Percentiles rank a stretch among this genome's conserved stretches.
Conservation (phyloP, 495 filamentous ascomycete genomes). For the Penicillium ochrochloron region DNA sequence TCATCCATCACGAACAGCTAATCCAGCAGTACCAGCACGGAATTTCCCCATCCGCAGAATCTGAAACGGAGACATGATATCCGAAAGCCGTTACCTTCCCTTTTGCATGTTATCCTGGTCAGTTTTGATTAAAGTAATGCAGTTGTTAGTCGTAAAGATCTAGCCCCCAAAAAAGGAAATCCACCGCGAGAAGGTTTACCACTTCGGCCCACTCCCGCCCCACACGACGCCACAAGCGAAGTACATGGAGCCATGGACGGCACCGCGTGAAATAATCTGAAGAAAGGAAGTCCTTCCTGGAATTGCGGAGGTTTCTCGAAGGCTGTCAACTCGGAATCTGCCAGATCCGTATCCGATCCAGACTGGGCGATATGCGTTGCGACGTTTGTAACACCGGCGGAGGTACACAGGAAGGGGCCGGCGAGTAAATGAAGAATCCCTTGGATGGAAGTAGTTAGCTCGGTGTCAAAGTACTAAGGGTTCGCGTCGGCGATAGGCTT, state of each 20-base stretch:
- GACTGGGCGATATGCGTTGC: neutral
- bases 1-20: neutral
- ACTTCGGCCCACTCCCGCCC: neutral
- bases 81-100: conserved; percentile 8
- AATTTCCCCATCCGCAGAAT: neutral
- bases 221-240: conserved; percentile 13
- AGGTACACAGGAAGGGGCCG: neutral
- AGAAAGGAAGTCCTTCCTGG: conserved; percentile 6
- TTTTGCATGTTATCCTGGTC: neutral
- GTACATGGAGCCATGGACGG: neutral
- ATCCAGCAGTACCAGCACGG: neutral
- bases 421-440: neutral
- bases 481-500: neutral
- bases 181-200: conserved; percentile 25
- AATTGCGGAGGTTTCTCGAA: neutral
- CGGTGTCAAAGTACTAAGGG: too few relatives aligned
- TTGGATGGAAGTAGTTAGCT: too few relatives aligned
- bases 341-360: conserved; percentile 7
- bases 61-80: neutral
- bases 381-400: neutral
- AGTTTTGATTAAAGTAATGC: neutral
- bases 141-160: conserved; percentile 4
- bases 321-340: conserved; percentile 4
- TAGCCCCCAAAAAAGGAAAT: conserved; percentile 16
- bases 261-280: neutral